Conservation (phyloP, 1,139 yeast genomes). For the Kurtzmaniella natalensis region DNA sequence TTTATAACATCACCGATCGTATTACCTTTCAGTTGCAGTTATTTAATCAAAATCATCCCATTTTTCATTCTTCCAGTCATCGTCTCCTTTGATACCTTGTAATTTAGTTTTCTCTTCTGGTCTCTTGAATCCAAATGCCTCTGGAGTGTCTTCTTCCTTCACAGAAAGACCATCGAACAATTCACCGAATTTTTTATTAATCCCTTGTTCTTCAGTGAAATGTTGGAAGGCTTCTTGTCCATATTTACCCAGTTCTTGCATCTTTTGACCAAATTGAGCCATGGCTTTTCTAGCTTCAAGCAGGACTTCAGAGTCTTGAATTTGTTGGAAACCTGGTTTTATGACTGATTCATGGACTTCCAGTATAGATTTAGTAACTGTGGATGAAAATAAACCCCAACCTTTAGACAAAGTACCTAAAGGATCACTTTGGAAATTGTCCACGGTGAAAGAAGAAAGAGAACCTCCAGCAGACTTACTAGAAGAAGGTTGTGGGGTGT, state of each 20-base stretch:
- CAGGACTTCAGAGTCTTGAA: constrained; percentile 77
- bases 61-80: constrained; percentile 32
- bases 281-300: constrained; percentile 84
- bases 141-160: constrained; percentile 30
- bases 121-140: constrained; percentile 65
- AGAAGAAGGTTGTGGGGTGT: constrained; percentile 52
- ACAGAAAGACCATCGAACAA: constrained; percentile 41
- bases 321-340: constrained; percentile 79
- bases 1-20: background rate
- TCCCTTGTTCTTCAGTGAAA: constrained; percentile 45
- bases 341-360: constrained; percentile 88
- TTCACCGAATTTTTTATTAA: constrained; percentile 45
- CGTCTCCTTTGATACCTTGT: constrained; percentile 41
- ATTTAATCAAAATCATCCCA: constrained; percentile 40
- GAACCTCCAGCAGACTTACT: constrained; percentile 29
- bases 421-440: constrained; percentile 81
- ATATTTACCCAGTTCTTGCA: constrained; percentile 82
- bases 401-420: constrained; percentile 85
- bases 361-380: constrained; percentile 75
- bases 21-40: too few relatives aligned
- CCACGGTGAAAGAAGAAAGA: constrained; percentile 58
- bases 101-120: constrained; percentile 59
- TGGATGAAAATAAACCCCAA: constrained; percentile 86
- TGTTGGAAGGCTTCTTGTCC: constrained; percentile 62
- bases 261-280: constrained; percentile 91